A percentile compares a stretch with the other conserved stretches of the same genome.
Conservation (phyloP, 352 stramenopile genomes). For the Saprolegnia diclina region DNA sequence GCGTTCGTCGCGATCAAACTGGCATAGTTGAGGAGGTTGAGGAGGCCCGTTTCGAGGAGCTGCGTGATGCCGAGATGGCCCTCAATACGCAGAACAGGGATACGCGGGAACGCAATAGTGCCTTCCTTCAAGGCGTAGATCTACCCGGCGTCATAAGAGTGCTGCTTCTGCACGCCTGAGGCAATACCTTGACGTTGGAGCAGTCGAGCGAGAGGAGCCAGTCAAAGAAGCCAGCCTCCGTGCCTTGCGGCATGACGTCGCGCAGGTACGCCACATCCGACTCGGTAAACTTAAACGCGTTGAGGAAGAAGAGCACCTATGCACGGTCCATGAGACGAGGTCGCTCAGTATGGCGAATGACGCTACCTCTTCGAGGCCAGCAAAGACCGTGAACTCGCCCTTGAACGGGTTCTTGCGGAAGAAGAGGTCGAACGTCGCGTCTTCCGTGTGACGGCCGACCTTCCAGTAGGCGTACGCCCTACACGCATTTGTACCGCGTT, state of each 20-base stretch:
- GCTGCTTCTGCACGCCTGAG: neutral
- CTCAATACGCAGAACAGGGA: conserved; percentile 92
- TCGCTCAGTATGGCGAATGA: neutral
- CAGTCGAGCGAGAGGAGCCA: conserved; percentile 94
- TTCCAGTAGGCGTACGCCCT: conserved; percentile 99
- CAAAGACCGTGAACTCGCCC: conserved; percentile 95
- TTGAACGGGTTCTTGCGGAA: conserved; percentile 99
- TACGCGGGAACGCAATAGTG: conserved; percentile 94
- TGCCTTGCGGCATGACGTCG: conserved; percentile 67
- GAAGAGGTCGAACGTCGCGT: conserved; percentile 95
- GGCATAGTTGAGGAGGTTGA: conserved; percentile 98
- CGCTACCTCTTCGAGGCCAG: conserved; percentile 80
- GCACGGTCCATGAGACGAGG: conserved; percentile 13
- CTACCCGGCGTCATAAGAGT: conserved; percentile 3
- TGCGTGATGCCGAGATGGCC: conserved; percentile 93
- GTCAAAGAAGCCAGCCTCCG: conserved; percentile 93
- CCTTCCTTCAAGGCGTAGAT: conserved; percentile 64
- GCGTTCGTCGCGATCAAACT: conserved; percentile 97
- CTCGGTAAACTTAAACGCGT: conserved; percentile 91
- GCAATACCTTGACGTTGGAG: conserved; percentile 89
- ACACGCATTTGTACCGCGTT: conserved; percentile 32
- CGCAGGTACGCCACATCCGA: conserved; percentile 94
- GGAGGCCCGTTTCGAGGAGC: conserved; percentile 96
- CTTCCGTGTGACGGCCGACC: conserved; percentile 89
- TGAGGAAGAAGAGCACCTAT: conserved; percentile 85